Base-by-base conservation (phyloP, 1,284 basidiomycete genomes). In the Trichosporon sp. region DNA sequence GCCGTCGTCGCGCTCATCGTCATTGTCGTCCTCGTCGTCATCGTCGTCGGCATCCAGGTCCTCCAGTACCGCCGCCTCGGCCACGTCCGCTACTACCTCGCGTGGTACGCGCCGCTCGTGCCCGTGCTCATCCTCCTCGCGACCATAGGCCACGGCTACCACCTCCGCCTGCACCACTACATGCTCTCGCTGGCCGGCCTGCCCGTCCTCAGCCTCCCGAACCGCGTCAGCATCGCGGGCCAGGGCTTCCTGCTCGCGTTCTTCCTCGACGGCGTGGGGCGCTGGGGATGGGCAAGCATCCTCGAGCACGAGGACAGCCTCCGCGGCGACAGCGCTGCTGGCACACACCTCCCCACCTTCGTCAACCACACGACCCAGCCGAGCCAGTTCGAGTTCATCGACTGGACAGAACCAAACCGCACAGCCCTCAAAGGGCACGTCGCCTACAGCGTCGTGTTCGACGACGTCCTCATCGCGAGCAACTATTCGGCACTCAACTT, bases 211-310 rank as follows among this genome's bases (percentile, higher is more conserved):
- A 73, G 69, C 12, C 73, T 81, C 1, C 80, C 79, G 12, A 81
- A 80, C 65, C 72, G 81, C 7, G 74, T 81, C 35, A 73, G 72
- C 34, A 65, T 79, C 21, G 76, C 78, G 60, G 71, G 70, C 0
- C 78, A 80, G 71, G 77, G 78, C 3, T 78, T 82, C 70, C 70
- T 75, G 42, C 70, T 81, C 27, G 81, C 77, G 18, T 70, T 77
- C 35, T 82, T 79, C 73, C 70, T 81, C 34, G 81, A 82, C 71
- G 81, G 81, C 11, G 73, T 77, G 2, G 80, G 79, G 1, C 65
- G 80, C 38, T 82, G 81, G 81, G 80, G 80, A 0, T 81, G 78
- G 79, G 80, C 72, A 21, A 73, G 76, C 64, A 75, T 82, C n/a
- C 70, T 81, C 21, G 71, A 82, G 73, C 32, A 65, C 69, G 53